Evolutionary conservation across 192 early-diverging fungal species (phyloP).

Genomic region (Polychytrium aggregatum): DNA sequence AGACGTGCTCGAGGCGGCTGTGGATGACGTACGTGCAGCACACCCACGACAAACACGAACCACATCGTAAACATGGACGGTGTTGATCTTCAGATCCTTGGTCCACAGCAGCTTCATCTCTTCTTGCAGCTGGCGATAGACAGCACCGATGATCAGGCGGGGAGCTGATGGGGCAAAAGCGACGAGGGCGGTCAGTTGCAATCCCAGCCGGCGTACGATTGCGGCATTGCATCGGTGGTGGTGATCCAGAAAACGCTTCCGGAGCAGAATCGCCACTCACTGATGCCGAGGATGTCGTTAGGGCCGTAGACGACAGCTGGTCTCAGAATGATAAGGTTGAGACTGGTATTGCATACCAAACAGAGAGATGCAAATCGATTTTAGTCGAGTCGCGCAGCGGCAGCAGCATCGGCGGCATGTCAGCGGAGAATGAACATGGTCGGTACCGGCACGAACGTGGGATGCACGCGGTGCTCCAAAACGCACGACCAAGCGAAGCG

Average conservation of each 20-base stretch:
- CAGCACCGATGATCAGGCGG: conserved; percentile 82
- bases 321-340: conserved; percentile 73
- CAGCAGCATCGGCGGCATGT: background rate
- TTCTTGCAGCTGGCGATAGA: conserved; percentile 69
- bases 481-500: too few species aligned
- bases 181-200: too few species aligned
- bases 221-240: too few species aligned
- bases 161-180: conserved; percentile 55
- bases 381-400: background rate
- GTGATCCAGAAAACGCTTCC: too few species aligned
- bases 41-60: too few species aligned
- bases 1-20: too few species aligned
- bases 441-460: too few species aligned
- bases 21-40: too few species aligned
- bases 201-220: too few species aligned
- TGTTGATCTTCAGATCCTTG: conserved; percentile 82
- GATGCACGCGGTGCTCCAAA: too few species aligned
- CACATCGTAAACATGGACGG: conserved; percentile 88
- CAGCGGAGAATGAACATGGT: conserved; percentile 1
- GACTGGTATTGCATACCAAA: conserved; percentile 17
- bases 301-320: conserved; percentile 84
- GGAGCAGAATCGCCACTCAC: conserved; percentile 33
- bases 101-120: conserved; percentile 94
- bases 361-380: background rate
- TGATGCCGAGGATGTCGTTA: conserved; percentile 63